Conservation (phyloP, 1,284 basidiomycete genomes). For the Naganishia sp. region DNA sequence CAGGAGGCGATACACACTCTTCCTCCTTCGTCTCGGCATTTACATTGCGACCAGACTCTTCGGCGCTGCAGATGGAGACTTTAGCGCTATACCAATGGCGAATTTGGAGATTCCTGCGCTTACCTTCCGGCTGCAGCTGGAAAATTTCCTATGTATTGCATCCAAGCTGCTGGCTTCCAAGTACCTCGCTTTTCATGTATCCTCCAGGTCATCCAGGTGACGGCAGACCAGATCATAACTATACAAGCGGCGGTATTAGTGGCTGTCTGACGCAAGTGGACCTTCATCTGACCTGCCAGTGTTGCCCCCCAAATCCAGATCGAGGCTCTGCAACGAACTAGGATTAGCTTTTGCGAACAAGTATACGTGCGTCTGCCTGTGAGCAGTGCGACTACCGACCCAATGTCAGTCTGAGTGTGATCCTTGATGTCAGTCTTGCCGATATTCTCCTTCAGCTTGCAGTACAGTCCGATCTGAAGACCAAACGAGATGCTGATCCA, state of each 20-base stretch:
- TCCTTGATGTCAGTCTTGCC: conserved; percentile 38
- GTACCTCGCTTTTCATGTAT: conserved; percentile 1
- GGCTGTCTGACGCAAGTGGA: too few relatives aligned
- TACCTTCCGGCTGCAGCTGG: not conserved
- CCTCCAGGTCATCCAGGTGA: conserved; percentile 41
- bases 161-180: conserved; percentile 22
- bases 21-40: not conserved
- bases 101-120: not conserved
- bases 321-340: too few relatives aligned
- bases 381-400: conserved; percentile 26
- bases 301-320: too few relatives aligned
- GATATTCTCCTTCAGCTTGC: conserved; percentile 20
- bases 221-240: conserved; percentile 35
- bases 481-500: conserved; percentile 35
- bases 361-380: too few relatives aligned
- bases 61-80: not conserved
- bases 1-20: not conserved
- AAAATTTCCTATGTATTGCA: conserved; percentile 2
- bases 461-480: conserved; percentile 5
- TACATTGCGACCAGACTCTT: too few relatives aligned
- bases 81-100: not conserved
- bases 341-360: too few relatives aligned
- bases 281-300: too few relatives aligned
- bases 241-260: conserved; percentile 10
- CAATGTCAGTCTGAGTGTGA: conserved; percentile 31